Conservation (phyloP, 2,329 filamentous ascomycete species). For the Bipolaris oryzae region DNA sequence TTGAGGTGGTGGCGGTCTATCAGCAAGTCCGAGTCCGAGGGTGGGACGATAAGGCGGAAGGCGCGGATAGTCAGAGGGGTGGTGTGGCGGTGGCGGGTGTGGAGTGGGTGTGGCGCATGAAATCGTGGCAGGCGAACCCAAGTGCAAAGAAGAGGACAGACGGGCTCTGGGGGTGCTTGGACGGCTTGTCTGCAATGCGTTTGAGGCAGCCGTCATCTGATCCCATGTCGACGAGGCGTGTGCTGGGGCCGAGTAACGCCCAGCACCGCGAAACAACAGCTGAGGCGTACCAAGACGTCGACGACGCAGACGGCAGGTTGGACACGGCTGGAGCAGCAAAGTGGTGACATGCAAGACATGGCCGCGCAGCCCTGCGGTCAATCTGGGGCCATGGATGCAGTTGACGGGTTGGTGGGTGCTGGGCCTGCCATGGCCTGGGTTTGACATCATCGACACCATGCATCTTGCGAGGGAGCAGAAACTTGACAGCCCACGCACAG, state of each 20-base stretch:
- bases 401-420: conserved; percentile 3
- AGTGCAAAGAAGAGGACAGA: too few species aligned
- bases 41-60: background rate
- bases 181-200: conserved; percentile 27
- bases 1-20: background rate
- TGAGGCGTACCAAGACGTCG: conserved; percentile 2
- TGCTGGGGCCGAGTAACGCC: background rate
- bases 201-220: conserved; percentile 19
- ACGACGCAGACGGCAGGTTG: background rate
- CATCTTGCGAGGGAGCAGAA: conserved; percentile 8
- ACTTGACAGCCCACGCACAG: conserved; percentile 20
- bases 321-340: conserved; percentile 9
- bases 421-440: conserved; percentile 5
- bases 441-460: conserved; percentile 32
- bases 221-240: conserved; percentile 1
- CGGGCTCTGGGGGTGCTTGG: conserved; percentile 12
- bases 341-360: background rate
- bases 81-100: background rate
- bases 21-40: background rate
- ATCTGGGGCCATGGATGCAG: too few species aligned
- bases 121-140: background rate
- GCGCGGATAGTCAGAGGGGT: background rate
- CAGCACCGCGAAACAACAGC: conserved; percentile 3
- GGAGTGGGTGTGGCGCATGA: conserved; percentile 2
- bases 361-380: too few species aligned